phyloP scores from a whole-genome alignment of 257 asterid species.

The Jacaranda mimosifolia region DNA sequence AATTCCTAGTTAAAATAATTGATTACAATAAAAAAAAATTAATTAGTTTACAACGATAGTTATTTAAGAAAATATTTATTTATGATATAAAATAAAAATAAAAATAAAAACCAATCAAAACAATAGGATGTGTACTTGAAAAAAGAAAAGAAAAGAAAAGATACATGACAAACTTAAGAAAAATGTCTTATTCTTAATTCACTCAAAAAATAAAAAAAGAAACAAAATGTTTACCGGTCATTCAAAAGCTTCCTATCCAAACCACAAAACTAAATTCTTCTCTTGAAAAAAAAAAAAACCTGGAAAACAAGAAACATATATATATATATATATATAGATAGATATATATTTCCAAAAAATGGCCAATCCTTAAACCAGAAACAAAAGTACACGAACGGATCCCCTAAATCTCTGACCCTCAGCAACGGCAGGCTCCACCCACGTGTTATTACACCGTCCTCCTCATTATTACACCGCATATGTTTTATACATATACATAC shows the following conservation, averaged over 20 bases:
- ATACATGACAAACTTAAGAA: not conserved
- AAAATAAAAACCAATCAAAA: no score
- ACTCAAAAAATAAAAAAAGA: not conserved
- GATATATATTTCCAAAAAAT: not conserved
- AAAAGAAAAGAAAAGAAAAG: no score
- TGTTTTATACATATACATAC: not conserved
- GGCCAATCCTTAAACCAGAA: conserved; percentile 10
- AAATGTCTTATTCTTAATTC: not conserved
- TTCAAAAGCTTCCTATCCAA: not conserved
- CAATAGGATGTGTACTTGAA: no score
- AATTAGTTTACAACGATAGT: no score
- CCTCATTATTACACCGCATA: conserved; percentile 30
- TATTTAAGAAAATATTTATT: no score
- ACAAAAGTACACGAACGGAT: conserved; percentile 30
- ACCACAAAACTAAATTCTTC: not conserved
- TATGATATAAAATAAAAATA: no score
- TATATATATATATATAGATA: no score
- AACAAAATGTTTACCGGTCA: not conserved
- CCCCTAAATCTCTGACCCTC: not conserved
- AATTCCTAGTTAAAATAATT: no score
- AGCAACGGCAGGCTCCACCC: conserved; percentile 33
- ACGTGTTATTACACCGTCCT: conserved; percentile 36
- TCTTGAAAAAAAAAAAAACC: not conserved
- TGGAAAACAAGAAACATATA: not conserved
- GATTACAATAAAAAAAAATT: no score